phyloP scores from a whole-genome alignment of 257 asterid genomes.

The Rehmannia glutinosa region DNA sequence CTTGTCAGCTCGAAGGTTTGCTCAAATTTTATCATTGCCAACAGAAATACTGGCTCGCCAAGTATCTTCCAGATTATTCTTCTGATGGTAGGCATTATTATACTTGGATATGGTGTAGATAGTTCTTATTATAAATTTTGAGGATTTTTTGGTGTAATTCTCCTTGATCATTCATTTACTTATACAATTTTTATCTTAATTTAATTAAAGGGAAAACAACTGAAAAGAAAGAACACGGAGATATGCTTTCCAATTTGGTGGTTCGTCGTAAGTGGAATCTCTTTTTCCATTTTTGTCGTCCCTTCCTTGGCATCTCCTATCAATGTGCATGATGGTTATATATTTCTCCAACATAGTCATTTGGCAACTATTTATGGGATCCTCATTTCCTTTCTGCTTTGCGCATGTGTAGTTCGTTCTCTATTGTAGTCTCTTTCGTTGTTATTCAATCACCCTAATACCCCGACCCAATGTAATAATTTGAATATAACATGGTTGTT shows the following conservation, averaged over 20 bases:
- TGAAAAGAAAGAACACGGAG: constrained; percentile 81
- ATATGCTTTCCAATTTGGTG: constrained; percentile 63
- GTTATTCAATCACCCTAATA: background rate
- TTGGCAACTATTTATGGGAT: background rate
- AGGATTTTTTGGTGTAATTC: background rate
- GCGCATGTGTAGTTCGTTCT: background rate
- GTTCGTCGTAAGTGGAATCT: constrained; percentile 70
- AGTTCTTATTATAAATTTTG: background rate
- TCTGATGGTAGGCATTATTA: constrained; percentile 60
- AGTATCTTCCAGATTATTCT: constrained; percentile 92
- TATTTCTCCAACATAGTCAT: no score
- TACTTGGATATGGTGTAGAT: constrained; percentile 3
- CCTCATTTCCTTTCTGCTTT: background rate
- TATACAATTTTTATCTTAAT: constrained; percentile 12
- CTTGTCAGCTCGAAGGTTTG: constrained; percentile 2
- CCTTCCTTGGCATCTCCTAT: background rate
- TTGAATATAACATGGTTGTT: background rate
- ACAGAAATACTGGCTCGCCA: constrained; percentile 96
- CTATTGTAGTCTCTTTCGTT: background rate
- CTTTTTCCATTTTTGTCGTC: constrained; percentile 11
- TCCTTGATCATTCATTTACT: constrained; percentile 10
- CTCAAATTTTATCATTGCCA: constrained; percentile 13
- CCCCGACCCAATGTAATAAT: background rate
- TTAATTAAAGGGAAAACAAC: constrained; percentile 46
- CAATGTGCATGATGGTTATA: background rate